These are phyloP conservation scores for Aspergillus panamensis DNA, from an alignment of 495 filamentous ascomycete genomes.

Conservation along the genomic window DNA sequence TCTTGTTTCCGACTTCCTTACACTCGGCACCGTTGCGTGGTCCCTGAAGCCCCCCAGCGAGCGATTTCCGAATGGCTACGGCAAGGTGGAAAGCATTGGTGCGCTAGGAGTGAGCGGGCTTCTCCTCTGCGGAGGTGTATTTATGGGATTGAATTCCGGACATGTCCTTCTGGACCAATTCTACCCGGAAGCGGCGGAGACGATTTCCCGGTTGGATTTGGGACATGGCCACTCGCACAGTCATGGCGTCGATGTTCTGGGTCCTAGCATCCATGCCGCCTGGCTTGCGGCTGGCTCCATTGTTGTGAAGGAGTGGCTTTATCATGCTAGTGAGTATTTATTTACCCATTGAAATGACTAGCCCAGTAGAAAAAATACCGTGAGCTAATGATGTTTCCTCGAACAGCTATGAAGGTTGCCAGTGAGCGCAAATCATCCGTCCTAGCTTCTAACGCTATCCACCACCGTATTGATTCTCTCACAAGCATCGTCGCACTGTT, in stretches of 20 bases:
- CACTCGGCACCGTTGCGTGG: conserved; percentile 88
- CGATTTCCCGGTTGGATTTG: conserved; percentile 54
- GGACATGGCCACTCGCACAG: conserved; percentile 60
- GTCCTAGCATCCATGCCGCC: conserved; percentile 84
- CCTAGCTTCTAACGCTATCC: conserved; percentile 92
- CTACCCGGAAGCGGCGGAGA: conserved; percentile 66
- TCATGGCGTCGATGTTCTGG: conserved; percentile 53
- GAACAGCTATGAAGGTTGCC: conserved; percentile 90
- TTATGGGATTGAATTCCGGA: conserved; percentile 81
- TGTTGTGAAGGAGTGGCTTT: conserved; percentile 91
- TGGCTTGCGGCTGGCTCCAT: conserved; percentile 95
- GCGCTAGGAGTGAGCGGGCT: conserved; percentile 89
- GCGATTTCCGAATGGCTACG: conserved; percentile 84
- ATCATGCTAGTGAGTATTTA: conserved; percentile 79
- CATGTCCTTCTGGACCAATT: conserved; percentile 74
- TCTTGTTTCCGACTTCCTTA: conserved; percentile 90
- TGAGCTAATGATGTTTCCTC: conserved; percentile 17
- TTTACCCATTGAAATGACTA: not conserved
- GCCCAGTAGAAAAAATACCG: not conserved
- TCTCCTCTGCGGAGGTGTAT: conserved; percentile 79
- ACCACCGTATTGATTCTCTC: conserved; percentile 93
- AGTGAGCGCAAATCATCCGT: conserved; percentile 90
- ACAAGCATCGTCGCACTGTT: conserved; percentile 88
- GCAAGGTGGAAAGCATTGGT: conserved; percentile 95
- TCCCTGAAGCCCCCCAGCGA: conserved; percentile 77